Evolutionary conservation across 1,284 basidiomycete species (phyloP).

Genomic region (Ustilago xerochloae): DNA sequence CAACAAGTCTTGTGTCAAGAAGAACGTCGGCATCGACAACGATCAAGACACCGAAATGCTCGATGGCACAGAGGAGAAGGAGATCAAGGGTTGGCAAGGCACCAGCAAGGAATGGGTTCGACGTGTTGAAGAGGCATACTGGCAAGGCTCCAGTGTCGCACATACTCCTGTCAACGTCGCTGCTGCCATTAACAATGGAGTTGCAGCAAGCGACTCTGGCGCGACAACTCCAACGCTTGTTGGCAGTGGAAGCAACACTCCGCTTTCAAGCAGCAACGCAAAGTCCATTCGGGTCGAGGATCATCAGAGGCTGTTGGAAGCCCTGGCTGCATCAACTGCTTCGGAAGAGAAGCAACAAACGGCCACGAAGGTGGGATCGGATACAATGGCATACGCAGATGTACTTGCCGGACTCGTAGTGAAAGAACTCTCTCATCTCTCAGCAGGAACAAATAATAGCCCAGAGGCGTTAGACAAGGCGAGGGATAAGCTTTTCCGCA

Average conservation of each 20-base stretch:
- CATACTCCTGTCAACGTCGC: conserved; percentile 42
- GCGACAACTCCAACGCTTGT: conserved; percentile 30
- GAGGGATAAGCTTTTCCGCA: conserved; percentile 76
- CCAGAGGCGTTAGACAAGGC: conserved; percentile 70
- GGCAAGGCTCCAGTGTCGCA: conserved; percentile 55
- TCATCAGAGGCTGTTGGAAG: conserved; percentile 30
- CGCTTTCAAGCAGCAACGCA: conserved; percentile 25
- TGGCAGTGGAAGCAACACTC: conserved; percentile 31
- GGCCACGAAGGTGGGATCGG: conserved; percentile 4
- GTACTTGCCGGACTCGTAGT: conserved; percentile 71
- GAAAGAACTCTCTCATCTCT: conserved; percentile 68
- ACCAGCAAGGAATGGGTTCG: conserved; percentile 66
- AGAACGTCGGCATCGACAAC: conserved; percentile 72
- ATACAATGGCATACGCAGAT: conserved; percentile 68
- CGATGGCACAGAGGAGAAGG: conserved; percentile 15
- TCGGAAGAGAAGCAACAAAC: background rate
- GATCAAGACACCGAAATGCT: conserved; percentile 33
- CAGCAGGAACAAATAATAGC: conserved; percentile 21
- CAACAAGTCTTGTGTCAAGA: conserved; percentile 31
- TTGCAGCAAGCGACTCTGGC: conserved; percentile 14
- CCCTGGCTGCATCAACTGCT: background rate
- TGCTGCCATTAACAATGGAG: background rate
- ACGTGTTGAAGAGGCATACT: conserved; percentile 63
- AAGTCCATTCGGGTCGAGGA: conserved; percentile 29
- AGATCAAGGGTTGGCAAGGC: conserved; percentile 63